phyloP scores from a whole-genome alignment of 1,139 yeast genomes.

The Geotrichum europaeum region DNA sequence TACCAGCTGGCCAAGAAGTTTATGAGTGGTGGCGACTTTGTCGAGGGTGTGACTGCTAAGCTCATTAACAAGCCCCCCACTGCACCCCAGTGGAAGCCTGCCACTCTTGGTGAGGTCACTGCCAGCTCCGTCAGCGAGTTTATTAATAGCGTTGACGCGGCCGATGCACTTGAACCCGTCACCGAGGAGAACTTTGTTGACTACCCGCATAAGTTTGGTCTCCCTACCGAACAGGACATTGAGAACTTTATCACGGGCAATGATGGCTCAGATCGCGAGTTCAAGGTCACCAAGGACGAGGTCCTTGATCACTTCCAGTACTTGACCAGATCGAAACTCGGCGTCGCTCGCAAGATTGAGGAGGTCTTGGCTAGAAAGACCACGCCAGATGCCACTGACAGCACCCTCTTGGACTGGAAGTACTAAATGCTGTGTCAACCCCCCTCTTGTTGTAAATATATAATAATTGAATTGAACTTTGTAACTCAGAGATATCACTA shows the following conservation, averaged over 20 bases:
- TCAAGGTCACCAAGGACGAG: constrained; percentile 60
- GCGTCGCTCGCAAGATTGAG: constrained; percentile 54
- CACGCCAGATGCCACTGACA: constrained; percentile 49
- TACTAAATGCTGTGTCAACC: constrained; percentile 24
- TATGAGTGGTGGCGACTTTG: constrained; percentile 60
- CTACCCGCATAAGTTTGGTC: constrained; percentile 75
- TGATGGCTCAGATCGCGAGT: constrained; percentile 44
- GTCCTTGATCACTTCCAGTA: constrained; percentile 55
- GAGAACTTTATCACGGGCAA: constrained; percentile 57
- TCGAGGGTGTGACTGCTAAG: constrained; percentile 70
- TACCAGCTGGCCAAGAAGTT: constrained; percentile 71
- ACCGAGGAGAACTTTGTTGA: constrained; percentile 43
- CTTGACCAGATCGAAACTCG: constrained; percentile 51
- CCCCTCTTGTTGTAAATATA: background rate
- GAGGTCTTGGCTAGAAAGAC: constrained; percentile 57
- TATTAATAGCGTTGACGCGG: constrained; percentile 37
- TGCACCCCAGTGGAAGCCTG: constrained; percentile 49
- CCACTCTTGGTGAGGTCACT: constrained; percentile 33
- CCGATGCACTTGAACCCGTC: constrained; percentile 21
- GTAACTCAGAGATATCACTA: background rate
- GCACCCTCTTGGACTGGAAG: constrained; percentile 57
- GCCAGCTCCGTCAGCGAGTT: constrained; percentile 1
- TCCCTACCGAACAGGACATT: constrained; percentile 65
- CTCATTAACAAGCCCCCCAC: constrained; percentile 56
- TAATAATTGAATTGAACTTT: background rate